Evolutionary conservation across 306 rosid species (phyloP), one percentile per base, ranked within the genome.

Genomic region (Begonia loranthoides): DNA sequence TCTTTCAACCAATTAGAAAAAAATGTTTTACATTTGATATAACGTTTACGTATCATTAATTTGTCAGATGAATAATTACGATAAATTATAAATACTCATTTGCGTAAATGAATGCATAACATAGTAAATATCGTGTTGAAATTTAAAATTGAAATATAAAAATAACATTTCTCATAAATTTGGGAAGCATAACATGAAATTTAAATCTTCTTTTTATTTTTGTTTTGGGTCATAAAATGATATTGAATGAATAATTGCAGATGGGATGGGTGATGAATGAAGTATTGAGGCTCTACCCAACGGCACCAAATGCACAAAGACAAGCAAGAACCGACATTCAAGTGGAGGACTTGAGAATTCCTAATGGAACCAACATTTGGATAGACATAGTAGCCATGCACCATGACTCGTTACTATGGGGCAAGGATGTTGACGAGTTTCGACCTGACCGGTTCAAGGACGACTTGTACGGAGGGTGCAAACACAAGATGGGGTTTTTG

Each of bases 301-400:
- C 96, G 6, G 78, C 96, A 15, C 96, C 96, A 49, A 88, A 88
- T 64, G 79, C 78, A 48, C 88, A 84, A 49, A 84, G 96, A 64
- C 94, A 88, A 73, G 93, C 83, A 0, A 79, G 71, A 65, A 76
- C 65, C 45, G 81, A 81, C 69, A 81, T 88, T 49, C 41, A 57
- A 63, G 70, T 84, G 22, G 66, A 53, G 3, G 64, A 81, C 22
- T n/a, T 64, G 1, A 72, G 21, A 1, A 78, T 88, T 15, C 94
- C 93, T 2, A 79, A 70, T 9, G 96, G 94, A 12, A 88, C 93
- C 52, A 88, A 84, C 69, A 57, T 88, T 59, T 88, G 96, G 96
- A 88, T 84, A 1, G 95, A 88, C 45, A 71, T 71, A 9, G 95
- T 88, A 15, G 82, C 71, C 0, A 79, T 88, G 88, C 96, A 88